phyloP scores from a whole-genome alignment of 305 asterid genomes.

The Fraxinus xanthoxyloides region DNA sequence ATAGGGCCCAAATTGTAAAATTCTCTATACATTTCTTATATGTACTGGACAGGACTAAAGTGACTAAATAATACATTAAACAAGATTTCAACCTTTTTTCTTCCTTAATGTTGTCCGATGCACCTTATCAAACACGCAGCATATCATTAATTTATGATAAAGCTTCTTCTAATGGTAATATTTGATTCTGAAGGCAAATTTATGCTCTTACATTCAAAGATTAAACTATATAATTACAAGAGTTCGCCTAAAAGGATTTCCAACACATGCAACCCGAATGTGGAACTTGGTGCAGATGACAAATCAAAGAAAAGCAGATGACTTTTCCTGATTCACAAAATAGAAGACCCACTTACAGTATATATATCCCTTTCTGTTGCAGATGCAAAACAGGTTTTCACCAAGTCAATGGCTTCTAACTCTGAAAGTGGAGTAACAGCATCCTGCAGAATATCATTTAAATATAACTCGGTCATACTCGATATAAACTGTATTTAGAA shows the following conservation, averaged over 20 bases:
- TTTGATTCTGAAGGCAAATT: not conserved
- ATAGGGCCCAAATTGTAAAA: not conserved
- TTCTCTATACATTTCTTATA: not conserved
- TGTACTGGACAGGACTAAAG: not conserved
- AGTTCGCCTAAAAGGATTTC: no score
- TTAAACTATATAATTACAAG: not conserved
- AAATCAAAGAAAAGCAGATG: no score
- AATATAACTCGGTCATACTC: not conserved
- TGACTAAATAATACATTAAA: not conserved
- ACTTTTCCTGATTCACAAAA: not conserved
- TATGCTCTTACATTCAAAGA: not conserved
- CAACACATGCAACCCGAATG: no score
- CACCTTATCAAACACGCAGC: not conserved
- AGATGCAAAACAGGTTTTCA: constrained; percentile 92
- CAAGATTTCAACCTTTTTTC: not conserved
- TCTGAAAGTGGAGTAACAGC: constrained; percentile 92
- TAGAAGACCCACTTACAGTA: constrained; percentile 54
- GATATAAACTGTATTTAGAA: not conserved
- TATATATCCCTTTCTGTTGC: constrained; percentile 97
- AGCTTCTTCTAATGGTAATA: not conserved
- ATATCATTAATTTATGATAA: not conserved
- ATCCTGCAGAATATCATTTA: constrained; percentile 46
- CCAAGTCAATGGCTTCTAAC: constrained; percentile 89
- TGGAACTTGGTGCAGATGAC: no score
- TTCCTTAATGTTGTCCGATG: not conserved